Evolutionary conservation across 257 asterid genomes (phyloP).

Genomic region (Sherardia arvensis): DNA sequence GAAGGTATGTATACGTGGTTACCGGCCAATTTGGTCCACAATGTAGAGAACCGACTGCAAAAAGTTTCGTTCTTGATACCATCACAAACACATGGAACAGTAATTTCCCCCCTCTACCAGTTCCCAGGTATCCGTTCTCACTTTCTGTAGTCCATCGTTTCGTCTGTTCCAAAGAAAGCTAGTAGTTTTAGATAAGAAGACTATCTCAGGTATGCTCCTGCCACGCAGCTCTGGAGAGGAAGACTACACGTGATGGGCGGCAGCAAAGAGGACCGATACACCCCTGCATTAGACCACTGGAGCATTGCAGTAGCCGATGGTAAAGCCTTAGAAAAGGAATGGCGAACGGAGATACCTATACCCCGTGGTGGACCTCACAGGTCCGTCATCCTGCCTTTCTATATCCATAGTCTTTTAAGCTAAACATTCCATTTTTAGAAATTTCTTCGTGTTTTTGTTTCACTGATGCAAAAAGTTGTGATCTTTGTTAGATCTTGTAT

Average conservation of each 20-base stretch:
- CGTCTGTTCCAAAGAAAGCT: not conserved
- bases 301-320: slow-evolving; percentile 84
- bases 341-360: slow-evolving; percentile 70
- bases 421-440: no score
- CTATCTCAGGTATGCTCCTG: slow-evolving; percentile 85
- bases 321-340: slow-evolving; percentile 65
- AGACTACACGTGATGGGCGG: slow-evolving; percentile 97
- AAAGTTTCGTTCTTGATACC: slow-evolving; percentile 67
- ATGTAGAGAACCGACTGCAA: slow-evolving; percentile 89
- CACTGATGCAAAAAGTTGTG: not conserved
- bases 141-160: no score
- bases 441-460: not conserved
- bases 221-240: slow-evolving; percentile 92
- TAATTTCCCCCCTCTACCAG: slow-evolving; percentile 66
- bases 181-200: slow-evolving; percentile 14
- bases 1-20: slow-evolving; percentile 75
- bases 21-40: slow-evolving; percentile 94
- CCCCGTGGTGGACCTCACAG: slow-evolving; percentile 99
- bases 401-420: not conserved
- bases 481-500: slow-evolving; percentile 49
- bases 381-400: slow-evolving; percentile 23
- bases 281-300: slow-evolving; percentile 80
- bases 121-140: no score
- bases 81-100: slow-evolving; percentile 65
- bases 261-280: slow-evolving; percentile 77